Percentiles rank a stretch among this genome's conserved stretches.
These are phyloP conservation scores for Flaveria trinervia DNA, from an alignment of 129 eudicot genomes.

Conservation along the genomic window DNA sequence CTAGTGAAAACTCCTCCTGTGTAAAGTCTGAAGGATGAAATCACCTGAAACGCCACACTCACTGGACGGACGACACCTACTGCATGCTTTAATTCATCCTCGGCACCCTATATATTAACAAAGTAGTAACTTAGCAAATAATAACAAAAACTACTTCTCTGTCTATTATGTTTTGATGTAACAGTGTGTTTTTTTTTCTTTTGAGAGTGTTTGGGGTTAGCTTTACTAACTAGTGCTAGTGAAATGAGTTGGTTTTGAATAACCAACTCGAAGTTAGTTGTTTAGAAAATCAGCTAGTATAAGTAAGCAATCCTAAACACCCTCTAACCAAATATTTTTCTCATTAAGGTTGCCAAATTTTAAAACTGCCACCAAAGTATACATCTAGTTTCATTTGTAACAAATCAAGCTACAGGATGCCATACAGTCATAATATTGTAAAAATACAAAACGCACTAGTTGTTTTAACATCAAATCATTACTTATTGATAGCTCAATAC, in stretches of 20 bases:
- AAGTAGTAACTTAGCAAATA: not conserved
- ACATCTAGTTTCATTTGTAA: not conserved
- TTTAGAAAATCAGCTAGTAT: too few species aligned
- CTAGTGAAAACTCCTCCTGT: constrained; percentile 86
- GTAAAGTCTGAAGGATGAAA: constrained; percentile 51
- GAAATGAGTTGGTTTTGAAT: too few species aligned
- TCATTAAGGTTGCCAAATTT: not conserved
- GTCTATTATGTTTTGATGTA: not conserved
- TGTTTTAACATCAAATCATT: not conserved
- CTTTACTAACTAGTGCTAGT: too few species aligned
- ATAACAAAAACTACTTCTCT: not conserved
- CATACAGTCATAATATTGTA: too few species aligned
- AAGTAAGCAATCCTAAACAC: not conserved
- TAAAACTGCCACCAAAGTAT: not conserved
- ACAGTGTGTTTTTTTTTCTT: too few species aligned
- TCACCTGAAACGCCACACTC: constrained; percentile 93
- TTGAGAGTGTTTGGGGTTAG: too few species aligned
- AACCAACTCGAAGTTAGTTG: too few species aligned
- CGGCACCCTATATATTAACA: constrained; percentile 70
- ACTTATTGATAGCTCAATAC: not conserved
- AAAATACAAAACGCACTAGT: not conserved
- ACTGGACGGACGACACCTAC: constrained; percentile 95
- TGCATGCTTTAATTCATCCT: constrained; percentile 96
- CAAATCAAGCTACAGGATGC: not conserved
- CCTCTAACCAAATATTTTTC: not conserved